These are phyloP conservation scores for Phytophthora pini DNA, from an alignment of 352 stramenopile species.

Conservation along the genomic window DNA sequence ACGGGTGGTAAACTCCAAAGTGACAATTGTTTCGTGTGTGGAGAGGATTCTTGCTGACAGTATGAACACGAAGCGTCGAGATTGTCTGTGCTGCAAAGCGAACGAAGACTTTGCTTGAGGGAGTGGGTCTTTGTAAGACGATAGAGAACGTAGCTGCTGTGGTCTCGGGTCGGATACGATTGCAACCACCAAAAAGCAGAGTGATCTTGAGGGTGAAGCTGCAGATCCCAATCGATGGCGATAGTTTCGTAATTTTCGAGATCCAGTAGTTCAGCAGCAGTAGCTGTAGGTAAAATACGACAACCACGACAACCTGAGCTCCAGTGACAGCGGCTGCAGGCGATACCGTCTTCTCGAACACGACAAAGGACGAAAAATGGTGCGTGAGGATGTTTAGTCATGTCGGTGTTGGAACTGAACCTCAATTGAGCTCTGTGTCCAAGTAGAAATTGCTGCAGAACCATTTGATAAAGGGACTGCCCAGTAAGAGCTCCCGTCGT, in stretches of 20 bases:
- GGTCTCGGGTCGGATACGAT: conserved; percentile 33
- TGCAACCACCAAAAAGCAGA: conserved; percentile 31
- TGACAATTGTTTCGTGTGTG: conserved; percentile 57
- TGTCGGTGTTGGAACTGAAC: neutral
- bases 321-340: conserved; percentile 66
- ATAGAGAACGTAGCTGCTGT: conserved; percentile 49
- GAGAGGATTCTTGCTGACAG: conserved; percentile 35
- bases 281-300: conserved; percentile 37
- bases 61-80: conserved; percentile 53
- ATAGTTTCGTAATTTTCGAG: conserved; percentile 62
- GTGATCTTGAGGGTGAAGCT: conserved; percentile 22
- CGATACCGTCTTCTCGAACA: conserved; percentile 49
- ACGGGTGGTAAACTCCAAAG: conserved; percentile 65
- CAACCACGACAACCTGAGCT: conserved; percentile 56
- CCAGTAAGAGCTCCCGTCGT: conserved; percentile 32
- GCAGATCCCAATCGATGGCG: conserved; percentile 66
- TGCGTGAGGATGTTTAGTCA: neutral
- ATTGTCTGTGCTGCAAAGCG: conserved; percentile 53
- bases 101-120: conserved; percentile 50
- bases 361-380: conserved; percentile 52
- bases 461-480: conserved; percentile 38
- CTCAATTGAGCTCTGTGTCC: neutral
- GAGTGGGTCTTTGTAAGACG: conserved; percentile 32
- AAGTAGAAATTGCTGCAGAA: conserved; percentile 22
- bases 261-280: conserved; percentile 38